phyloP scores from a whole-genome alignment of 2,329 filamentous ascomycete species.

The Clonostachys solani region DNA sequence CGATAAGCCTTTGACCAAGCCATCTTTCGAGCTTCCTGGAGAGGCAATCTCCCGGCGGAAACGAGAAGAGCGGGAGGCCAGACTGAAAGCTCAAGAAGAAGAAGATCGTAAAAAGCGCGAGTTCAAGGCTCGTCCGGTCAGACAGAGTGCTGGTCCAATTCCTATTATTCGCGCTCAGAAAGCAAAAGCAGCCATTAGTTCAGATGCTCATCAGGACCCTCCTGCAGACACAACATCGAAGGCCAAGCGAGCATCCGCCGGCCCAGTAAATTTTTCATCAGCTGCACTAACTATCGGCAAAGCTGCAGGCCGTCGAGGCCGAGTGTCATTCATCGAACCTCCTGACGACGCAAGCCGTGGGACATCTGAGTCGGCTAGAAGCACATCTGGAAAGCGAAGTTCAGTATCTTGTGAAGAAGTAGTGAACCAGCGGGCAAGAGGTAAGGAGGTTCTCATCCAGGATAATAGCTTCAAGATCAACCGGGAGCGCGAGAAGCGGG shows the following conservation, averaged over 20 bases:
- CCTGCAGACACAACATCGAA: too few species aligned
- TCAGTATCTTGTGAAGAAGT: constrained; percentile 45
- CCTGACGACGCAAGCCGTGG: constrained; percentile 25
- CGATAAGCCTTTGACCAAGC: constrained; percentile 45
- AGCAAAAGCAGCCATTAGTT: too few species aligned
- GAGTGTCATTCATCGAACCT: constrained; percentile 13
- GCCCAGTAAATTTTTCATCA: not conserved
- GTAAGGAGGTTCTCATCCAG: constrained; percentile 47
- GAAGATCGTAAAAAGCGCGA: constrained; percentile 56
- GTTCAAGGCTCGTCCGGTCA: constrained; percentile 58
- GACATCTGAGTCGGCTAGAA: constrained; percentile 41
- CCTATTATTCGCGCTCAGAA: too few species aligned
- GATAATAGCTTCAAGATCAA: constrained; percentile 43
- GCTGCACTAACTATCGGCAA: constrained; percentile 1
- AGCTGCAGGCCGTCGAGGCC: constrained; percentile 14
- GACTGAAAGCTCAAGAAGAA: constrained; percentile 52
- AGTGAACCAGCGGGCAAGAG: constrained; percentile 45
- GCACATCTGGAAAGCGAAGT: constrained; percentile 37
- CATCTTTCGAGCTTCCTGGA: constrained; percentile 59
- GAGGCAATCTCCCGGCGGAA: constrained; percentile 56
- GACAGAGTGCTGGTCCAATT: constrained; percentile 25
- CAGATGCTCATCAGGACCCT: too few species aligned
- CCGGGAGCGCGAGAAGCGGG: constrained; percentile 47
- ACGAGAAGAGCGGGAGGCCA: constrained; percentile 50
- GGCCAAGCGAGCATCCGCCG: not conserved